Percentiles rank a stretch among this genome's conserved stretches.
phyloP scores from a whole-genome alignment of 208 protist genomes.

The Polymyxa betae region DNA sequence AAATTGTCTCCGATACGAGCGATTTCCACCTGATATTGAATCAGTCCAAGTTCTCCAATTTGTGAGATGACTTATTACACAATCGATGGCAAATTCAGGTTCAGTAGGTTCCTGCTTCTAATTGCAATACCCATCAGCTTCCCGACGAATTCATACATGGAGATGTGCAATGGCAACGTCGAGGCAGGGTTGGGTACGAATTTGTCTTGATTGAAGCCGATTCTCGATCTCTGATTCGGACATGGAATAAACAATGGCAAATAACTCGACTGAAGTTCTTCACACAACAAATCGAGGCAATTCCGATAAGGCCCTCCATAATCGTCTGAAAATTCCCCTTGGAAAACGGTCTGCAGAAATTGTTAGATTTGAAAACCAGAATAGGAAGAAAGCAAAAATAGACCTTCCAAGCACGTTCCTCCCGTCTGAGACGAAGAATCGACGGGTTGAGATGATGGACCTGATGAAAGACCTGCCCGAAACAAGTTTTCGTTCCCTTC shows the following conservation, averaged over 20 bases:
- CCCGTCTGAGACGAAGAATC: slow-evolving; percentile 15
- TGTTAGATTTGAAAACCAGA: not conserved
- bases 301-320: slow-evolving; percentile 64
- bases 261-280: slow-evolving; percentile 62
- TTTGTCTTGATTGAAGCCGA: slow-evolving; percentile 63
- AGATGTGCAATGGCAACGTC: slow-evolving; percentile 55
- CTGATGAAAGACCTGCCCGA: slow-evolving; percentile 61
- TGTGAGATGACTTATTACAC: slow-evolving; percentile 1
- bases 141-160: slow-evolving; percentile 66
- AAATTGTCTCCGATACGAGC: slow-evolving; percentile 18
- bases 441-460: slow-evolving; percentile 26
- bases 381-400: not conserved
- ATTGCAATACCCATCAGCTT: slow-evolving; percentile 64
- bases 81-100: slow-evolving; percentile 64
- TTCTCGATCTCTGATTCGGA: slow-evolving; percentile 30
- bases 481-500: slow-evolving; percentile 55
- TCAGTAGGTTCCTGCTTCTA: slow-evolving; percentile 57
- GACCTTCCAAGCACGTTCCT: slow-evolving; percentile 49
- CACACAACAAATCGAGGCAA: slow-evolving; percentile 57
- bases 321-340: slow-evolving; percentile 61
- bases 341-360: slow-evolving; percentile 54
- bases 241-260: slow-evolving; percentile 65
- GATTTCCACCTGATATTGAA: slow-evolving; percentile 48
- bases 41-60: not conserved
- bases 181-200: slow-evolving; percentile 57